These are phyloP conservation scores for Lentinula lateritia DNA, from an alignment of 768 basidiomycete species.

Conservation along the genomic window DNA sequence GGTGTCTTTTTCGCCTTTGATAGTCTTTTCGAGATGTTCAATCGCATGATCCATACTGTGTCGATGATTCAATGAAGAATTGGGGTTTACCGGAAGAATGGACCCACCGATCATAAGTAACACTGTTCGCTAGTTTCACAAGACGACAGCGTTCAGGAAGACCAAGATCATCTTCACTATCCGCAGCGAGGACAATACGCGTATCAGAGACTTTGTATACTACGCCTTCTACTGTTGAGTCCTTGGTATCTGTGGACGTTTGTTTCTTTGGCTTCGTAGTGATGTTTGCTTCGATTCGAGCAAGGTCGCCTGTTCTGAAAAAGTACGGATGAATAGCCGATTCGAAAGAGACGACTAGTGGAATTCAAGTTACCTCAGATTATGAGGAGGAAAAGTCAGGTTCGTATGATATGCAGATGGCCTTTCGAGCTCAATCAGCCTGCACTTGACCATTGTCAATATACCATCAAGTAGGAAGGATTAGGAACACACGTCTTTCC, in stretches of 20 bases:
- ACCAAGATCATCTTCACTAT: conserved; percentile 67
- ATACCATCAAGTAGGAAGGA: background rate
- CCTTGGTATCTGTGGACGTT: conserved; percentile 39
- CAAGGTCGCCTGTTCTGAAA: conserved; percentile 80
- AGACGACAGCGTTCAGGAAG: conserved; percentile 82
- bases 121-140: conserved; percentile 86
- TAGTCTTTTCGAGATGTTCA: conserved; percentile 51
- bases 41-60: conserved; percentile 84
- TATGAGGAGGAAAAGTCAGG: conserved; percentile 78
- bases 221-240: conserved; percentile 62
- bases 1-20: conserved; percentile 14
- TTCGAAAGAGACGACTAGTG: conserved; percentile 1
- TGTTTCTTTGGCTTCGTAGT: conserved; percentile 38
- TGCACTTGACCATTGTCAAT: conserved; percentile 34
- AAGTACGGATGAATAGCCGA: background rate
- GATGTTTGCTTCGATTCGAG: conserved; percentile 73
- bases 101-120: conserved; percentile 78
- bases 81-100: background rate
- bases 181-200: conserved; percentile 75
- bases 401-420: conserved; percentile 74
- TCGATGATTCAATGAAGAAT: background rate
- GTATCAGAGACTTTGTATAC: conserved; percentile 87
- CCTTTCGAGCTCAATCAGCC: conserved; percentile 82
- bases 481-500: conserved; percentile 71
- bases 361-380: conserved; percentile 51